Percentiles rank a stretch among this genome's conserved stretches.
Conservation (phyloP, 108 stramenopile species). For the Fragilaria radians region DNA sequence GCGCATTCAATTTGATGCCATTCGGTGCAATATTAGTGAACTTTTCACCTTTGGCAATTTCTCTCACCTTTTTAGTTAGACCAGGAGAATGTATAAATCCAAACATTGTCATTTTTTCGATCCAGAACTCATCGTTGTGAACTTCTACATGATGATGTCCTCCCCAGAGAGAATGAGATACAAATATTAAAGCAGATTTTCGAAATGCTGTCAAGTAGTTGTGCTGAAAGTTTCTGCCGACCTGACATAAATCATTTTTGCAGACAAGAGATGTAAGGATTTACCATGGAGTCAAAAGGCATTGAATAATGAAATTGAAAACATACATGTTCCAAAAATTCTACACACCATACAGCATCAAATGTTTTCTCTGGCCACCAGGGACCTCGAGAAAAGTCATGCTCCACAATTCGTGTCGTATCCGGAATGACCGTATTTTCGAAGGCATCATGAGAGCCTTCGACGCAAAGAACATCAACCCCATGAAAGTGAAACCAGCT, state of each 20-base stretch:
- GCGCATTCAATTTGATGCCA: conserved; percentile 20
- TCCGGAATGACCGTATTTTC: conserved; percentile 45
- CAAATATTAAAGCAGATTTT: conserved; percentile 70
- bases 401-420: conserved; percentile 34
- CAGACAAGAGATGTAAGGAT: no score
- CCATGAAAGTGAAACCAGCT: conserved; percentile 65
- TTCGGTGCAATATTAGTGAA: conserved; percentile 9
- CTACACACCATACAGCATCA: conserved; percentile 75
- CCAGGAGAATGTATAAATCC: conserved; percentile 41
- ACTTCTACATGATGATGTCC: conserved; percentile 68
- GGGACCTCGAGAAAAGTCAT: conserved; percentile 69
- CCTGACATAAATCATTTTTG: no score
- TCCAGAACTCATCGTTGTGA: conserved; percentile 60
- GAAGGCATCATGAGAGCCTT: conserved; percentile 76
- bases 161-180: conserved; percentile 57
- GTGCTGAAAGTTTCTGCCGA: conserved; percentile 51
- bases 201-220: conserved; percentile 72
- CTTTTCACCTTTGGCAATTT: conserved; percentile 24
- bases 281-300: no score
- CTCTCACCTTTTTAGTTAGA: conserved; percentile 29
- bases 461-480: conserved; percentile 57
- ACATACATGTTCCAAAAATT: conserved; percentile 45
- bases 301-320: conserved; percentile 25
- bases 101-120: conserved; percentile 33
- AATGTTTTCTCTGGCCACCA: conserved; percentile 81